Base-by-base conservation (phyloP, 257 asterid genomes). In the Solanum neorickii region DNA sequence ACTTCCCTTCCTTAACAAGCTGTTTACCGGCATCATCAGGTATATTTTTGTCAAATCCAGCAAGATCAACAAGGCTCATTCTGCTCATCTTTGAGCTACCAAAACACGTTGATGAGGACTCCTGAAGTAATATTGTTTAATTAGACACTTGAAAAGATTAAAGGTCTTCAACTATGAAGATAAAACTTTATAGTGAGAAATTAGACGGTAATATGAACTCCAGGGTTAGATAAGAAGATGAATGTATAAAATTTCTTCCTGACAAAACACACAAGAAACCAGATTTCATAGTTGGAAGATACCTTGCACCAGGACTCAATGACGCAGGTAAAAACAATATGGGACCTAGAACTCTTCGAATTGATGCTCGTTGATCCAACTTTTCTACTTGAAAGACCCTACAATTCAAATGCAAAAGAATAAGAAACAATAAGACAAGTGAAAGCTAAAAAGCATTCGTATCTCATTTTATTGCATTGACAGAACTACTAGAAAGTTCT, bases 271-370 rank as follows among this genome's bases (percentile, higher is more conserved):
- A 35, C 87, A 84, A 62, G 70, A 80, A 88, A 18, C 47, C 15
- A 1, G 31, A 25, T 72, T 41, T 56, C 9, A 13, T 49, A 12
- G 69, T 86, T 42, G 52, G 73, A 75, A 21, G 44, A 41, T 94
- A 97, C 99, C 99, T 96, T 97, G 93, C 97, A 92, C 99, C 99
- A 97, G 89, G 99, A 97, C 89, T 97, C 99, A 66, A 97, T 92
- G 88, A 96, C 88, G 92, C 96, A 95, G 25, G 99, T 94, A 89
- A 94, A 93, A 87, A 97, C 93, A 86, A 95, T 89, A 89, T 95
- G 98, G 86, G 99, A 97, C 90, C 98, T 97, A 90, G 99, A 97
- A 92, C 99, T 97, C 94, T 95, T 97, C 82, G 99, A 96, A 87
- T 97, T 97, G 27, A 94, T 87, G 83, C 95, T 93, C 76, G 99